Percentiles rank a stretch among this genome's conserved stretches.
Conservation (phyloP, 2,329 filamentous ascomycete genomes). For the Pseudopyrenochaeta lycopersici region DNA sequence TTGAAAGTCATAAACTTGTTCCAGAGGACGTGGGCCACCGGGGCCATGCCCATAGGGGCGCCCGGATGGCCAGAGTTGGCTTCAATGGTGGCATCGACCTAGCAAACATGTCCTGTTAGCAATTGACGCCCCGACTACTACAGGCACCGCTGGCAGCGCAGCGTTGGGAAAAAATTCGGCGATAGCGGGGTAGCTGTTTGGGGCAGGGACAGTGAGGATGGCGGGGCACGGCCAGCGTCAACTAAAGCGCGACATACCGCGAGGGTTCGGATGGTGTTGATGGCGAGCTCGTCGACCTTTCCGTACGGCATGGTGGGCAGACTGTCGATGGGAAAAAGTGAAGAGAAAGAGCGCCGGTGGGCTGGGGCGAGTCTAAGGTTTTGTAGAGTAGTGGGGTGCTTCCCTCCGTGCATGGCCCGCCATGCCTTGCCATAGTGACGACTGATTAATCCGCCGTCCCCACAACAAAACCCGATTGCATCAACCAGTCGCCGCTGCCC, state of each 20-base stretch:
- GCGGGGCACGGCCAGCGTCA: conserved; percentile 16
- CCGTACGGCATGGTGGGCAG: conserved; percentile 80
- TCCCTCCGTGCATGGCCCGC: neutral
- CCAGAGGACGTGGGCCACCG: conserved; percentile 94
- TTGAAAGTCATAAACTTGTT: conserved; percentile 99
- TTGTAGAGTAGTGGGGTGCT: conserved; percentile 27
- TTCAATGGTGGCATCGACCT: conserved; percentile 97
- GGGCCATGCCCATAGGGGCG: conserved; percentile 97
- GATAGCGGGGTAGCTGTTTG: conserved; percentile 40
- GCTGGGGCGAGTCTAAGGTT: conserved; percentile 17
- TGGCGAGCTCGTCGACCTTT: conserved; percentile 86
- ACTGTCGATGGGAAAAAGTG: conserved; percentile 20
- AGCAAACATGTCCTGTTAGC: conserved; percentile 41
- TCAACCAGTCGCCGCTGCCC: conserved; percentile 17
- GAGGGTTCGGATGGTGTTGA: conserved; percentile 97
- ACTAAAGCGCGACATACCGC: conserved; percentile 73
- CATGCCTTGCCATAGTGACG: conserved; percentile 1
- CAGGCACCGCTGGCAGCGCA: conserved; percentile 9
- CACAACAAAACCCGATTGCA: conserved; percentile 19
- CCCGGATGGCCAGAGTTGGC: conserved; percentile 99
- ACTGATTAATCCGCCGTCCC: neutral
- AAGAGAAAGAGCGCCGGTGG: conserved; percentile 22
- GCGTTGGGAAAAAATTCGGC: conserved; percentile 26
- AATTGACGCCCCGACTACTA: conserved; percentile 26
- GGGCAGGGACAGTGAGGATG: conserved; percentile 4